These are phyloP conservation scores for Chlamydomonas reinhardtii DNA, from an alignment of 163 green algal genomes.

Conservation along the genomic window DNA sequence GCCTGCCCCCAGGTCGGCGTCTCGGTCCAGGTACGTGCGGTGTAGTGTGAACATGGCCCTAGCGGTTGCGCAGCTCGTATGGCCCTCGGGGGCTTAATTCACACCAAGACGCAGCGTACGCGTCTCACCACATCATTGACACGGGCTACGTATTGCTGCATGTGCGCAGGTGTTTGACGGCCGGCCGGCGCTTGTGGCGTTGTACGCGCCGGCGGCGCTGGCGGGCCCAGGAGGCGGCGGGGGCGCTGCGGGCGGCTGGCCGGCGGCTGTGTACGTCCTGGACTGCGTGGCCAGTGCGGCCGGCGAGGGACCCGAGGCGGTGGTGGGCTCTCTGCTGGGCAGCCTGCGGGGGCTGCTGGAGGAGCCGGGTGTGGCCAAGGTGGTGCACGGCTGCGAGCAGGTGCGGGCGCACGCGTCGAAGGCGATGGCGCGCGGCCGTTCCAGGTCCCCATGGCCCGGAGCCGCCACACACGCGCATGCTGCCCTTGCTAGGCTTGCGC, in stretches of 20 bases:
- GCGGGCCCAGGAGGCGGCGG: not conserved
- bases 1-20: slow-evolving; percentile 28
- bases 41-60: too few species aligned
- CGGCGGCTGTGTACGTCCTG: slow-evolving; percentile 30
- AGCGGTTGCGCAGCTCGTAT: too few species aligned
- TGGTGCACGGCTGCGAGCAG: slow-evolving; percentile 47
- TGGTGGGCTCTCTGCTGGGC: slow-evolving; percentile 9
- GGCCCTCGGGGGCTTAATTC: too few species aligned
- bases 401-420: slow-evolving; percentile 7
- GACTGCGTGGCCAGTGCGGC: slow-evolving; percentile 24
- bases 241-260: not conserved
- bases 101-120: too few species aligned
- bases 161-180: not conserved
- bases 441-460: too few species aligned
- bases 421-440: too few species aligned
- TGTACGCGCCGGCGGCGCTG: slow-evolving; percentile 28
- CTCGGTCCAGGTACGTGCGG: not conserved
- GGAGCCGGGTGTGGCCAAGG: slow-evolving; percentile 35
- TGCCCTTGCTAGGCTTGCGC: too few species aligned
- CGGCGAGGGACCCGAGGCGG: slow-evolving; percentile 11
- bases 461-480: too few species aligned
- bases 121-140: too few species aligned
- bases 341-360: slow-evolving; percentile 26
- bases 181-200: slow-evolving; percentile 16
- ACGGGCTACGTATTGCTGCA: too few species aligned